A percentile compares a stretch with the other conserved stretches of the same genome.
Conservation (phyloP, 169 alveolate genomes). For the Theileria parva region DNA sequence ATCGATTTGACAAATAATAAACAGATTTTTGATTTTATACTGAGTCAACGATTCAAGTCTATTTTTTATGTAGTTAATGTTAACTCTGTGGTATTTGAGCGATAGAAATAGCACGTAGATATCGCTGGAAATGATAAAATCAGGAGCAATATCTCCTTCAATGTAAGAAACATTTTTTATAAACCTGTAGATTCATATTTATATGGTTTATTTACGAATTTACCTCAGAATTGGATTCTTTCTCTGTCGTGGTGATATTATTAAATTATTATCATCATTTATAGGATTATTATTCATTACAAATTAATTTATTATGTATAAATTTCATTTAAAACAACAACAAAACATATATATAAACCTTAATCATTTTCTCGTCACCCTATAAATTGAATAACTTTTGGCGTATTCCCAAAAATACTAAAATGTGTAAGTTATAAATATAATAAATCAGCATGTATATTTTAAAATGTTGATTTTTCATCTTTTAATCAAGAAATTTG, state of each 20-base stretch:
- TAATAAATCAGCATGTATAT: neutral
- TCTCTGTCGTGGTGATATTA: constrained; percentile 73
- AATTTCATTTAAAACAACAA: too few relatives aligned
- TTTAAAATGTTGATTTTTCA: neutral
- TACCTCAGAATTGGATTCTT: constrained; percentile 74
- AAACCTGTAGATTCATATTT: constrained; percentile 11
- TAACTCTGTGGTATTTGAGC: constrained; percentile 71
- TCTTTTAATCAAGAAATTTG: neutral
- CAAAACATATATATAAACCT: too few relatives aligned
- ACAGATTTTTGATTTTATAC: constrained; percentile 49
- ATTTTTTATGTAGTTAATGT: constrained; percentile 62
- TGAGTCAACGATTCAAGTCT: constrained; percentile 58
- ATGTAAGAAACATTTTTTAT: constrained; percentile 50
- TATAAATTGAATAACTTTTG: neutral
- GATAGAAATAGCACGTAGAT: constrained; percentile 73
- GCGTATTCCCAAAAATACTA: neutral
- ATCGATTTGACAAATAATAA: constrained; percentile 61
- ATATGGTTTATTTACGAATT: constrained; percentile 4
- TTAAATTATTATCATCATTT: constrained; percentile 34
- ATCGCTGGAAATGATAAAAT: constrained; percentile 65
- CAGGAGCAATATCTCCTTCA: constrained; percentile 69
- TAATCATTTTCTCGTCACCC: neutral
- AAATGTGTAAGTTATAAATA: neutral
- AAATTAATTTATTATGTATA: too few relatives aligned
- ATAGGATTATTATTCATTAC: neutral